Evolutionary conservation across 2,329 filamentous ascomycete genomes (phyloP).

Genomic region (Botrytis cinerea): DNA sequence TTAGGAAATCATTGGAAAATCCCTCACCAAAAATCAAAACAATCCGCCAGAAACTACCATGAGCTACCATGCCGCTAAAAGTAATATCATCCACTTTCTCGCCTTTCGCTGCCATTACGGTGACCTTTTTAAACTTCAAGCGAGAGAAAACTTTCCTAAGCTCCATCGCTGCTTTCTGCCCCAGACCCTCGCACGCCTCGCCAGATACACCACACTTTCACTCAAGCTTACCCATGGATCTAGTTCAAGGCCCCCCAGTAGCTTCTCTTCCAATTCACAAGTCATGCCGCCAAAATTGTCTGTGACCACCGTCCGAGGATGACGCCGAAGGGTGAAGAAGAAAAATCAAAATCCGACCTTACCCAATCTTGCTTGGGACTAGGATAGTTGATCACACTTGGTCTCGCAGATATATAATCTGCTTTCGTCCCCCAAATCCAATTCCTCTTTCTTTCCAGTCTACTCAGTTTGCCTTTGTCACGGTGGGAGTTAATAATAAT

Average conservation of each 20-base stretch:
- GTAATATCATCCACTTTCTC: slow-evolving; percentile 14
- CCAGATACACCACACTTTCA: slow-evolving; percentile 16
- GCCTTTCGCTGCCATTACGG: slow-evolving; percentile 13
- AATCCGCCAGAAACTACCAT: neutral
- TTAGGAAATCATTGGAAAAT: slow-evolving; percentile 20
- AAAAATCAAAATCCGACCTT: slow-evolving; percentile 19
- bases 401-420: slow-evolving; percentile 21
- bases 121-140: neutral
- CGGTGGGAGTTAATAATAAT: slow-evolving; percentile 24
- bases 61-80: neutral
- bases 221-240: slow-evolving; percentile 15
- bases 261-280: slow-evolving; percentile 2
- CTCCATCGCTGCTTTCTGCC: slow-evolving; percentile 12
- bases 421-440: neutral
- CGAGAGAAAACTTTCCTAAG: neutral
- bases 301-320: slow-evolving; percentile 23
- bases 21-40: slow-evolving; percentile 22
- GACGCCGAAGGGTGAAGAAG: slow-evolving; percentile 22
- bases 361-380: slow-evolving; percentile 22
- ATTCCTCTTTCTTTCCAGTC: slow-evolving; percentile 6
- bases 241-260: slow-evolving; percentile 3
- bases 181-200: slow-evolving; percentile 17
- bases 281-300: slow-evolving; percentile 20
- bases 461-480: slow-evolving; percentile 19
- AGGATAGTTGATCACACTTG: slow-evolving; percentile 20